Evolutionary conservation across 2,329 filamentous ascomycete genomes (phyloP), one percentile per base, ranked within the genome.

Genomic region (Coleophoma eucalyptorum): DNA sequence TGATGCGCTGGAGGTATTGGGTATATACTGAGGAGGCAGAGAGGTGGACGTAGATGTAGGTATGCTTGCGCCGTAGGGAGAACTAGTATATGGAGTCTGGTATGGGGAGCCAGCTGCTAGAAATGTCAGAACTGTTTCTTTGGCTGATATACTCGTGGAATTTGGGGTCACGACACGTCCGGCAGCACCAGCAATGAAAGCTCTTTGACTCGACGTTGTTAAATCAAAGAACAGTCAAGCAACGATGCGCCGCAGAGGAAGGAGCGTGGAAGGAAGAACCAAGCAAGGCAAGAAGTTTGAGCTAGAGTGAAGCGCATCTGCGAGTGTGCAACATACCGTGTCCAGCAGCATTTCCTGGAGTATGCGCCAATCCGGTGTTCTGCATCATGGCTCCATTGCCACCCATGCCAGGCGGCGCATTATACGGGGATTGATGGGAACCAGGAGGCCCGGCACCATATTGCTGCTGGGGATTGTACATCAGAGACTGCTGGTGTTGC

Each of bases 21-120:
- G 83, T 72, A 81, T 79, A 60, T 82, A 84, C 64, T 77, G 80
- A 70, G 45, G 72, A 70, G 18, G 77, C 72, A 61, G 79, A 69
- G 57, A 75, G 72, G 59, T 49, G 12, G 57, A 48, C 8, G 59
- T 76, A 68, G 54, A 60, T 10, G 57, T 56, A 35, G 63, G 59
- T 37, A 65, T 56, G 43, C 56, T 60, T 38, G 58, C 57, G 43
- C 77, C 79, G 61, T 84, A 85, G 5, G 80, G 76, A 34, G 78
- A 76, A 60, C 71, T 74, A 20, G 78, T 75, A 58, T 80, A 85
- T 48, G 81, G 79, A 38, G 79, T 71, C 56, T 81, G 82, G 56
- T 78, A 83, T 45, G 66, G 63, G 58, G 77, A 67, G 74, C 83
- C 80, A 81, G 65, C 52, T 52, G 54, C 57, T 61, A 60, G 46